Percentiles rank a stretch among this genome's conserved stretches.
phyloP scores from a whole-genome alignment of 768 basidiomycete genomes.

The Brasilioporus rufonigricans region DNA sequence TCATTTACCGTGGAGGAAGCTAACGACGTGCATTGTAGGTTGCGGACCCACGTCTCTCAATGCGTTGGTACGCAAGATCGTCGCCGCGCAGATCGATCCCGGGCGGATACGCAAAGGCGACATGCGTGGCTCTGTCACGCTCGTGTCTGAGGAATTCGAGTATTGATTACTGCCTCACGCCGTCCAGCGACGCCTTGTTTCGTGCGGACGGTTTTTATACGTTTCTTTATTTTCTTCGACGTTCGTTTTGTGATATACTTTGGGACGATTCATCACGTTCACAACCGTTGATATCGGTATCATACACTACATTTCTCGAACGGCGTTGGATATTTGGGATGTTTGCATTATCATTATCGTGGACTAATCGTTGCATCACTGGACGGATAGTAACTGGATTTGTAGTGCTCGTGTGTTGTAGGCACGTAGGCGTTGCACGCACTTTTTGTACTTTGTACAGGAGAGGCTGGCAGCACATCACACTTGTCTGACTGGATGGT shows the following conservation, averaged over 20 bases:
- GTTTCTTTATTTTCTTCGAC: background rate
- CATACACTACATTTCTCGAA: background rate
- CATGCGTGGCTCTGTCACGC: conserved; percentile 53
- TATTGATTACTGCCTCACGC: conserved; percentile 35
- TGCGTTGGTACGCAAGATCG: conserved; percentile 62
- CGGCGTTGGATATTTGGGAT: background rate
- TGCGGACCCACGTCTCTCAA: conserved; percentile 75
- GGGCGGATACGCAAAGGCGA: conserved; percentile 51
- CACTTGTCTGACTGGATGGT: too few relatives aligned
- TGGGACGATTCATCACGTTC: background rate
- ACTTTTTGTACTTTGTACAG: background rate
- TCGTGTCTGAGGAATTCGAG: conserved; percentile 69
- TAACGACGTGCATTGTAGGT: conserved; percentile 36
- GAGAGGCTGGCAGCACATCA: too few relatives aligned
- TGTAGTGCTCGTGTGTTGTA: background rate
- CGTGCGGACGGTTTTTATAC: background rate
- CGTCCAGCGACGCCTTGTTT: background rate
- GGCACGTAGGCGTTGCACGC: background rate
- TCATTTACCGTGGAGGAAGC: background rate
- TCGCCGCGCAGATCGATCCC: conserved; percentile 61
- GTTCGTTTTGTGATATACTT: conserved; percentile 5
- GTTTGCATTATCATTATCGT: background rate
- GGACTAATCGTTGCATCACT: background rate
- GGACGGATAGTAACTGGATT: background rate
- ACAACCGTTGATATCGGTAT: background rate